Conservation (phyloP, 345 rosid genomes). For the Carallia brachiata region DNA sequence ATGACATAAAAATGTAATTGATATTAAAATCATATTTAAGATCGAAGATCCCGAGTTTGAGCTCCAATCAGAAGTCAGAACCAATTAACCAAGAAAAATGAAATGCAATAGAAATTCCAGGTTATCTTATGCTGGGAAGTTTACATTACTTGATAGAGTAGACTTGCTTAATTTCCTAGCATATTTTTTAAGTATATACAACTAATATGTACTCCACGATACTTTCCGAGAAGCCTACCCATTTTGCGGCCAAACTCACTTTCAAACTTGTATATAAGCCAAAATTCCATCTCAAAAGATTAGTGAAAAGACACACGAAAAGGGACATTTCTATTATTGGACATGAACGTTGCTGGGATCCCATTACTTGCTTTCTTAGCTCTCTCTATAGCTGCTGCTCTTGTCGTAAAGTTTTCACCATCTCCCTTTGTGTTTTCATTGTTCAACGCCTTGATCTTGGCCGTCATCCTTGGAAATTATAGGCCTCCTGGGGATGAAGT, state of each 20-base stretch:
- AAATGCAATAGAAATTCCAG: neutral
- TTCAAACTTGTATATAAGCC: neutral
- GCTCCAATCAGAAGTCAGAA: too few relatives aligned
- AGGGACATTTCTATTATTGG: neutral
- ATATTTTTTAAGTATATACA: neutral
- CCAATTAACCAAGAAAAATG: too few relatives aligned
- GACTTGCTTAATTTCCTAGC: conserved; percentile 1
- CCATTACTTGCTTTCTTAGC: conserved; percentile 13
- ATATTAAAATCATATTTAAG: too few relatives aligned
- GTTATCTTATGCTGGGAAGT: conserved; percentile 14
- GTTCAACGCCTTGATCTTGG: conserved; percentile 28
- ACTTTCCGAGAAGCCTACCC: conserved; percentile 12
- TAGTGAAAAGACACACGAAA: neutral
- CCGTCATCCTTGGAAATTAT: conserved; percentile 25
- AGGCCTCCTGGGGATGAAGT: conserved; percentile 7
- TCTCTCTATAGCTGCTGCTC: conserved; percentile 10
- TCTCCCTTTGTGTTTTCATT: conserved; percentile 27
- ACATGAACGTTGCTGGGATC: conserved; percentile 32
- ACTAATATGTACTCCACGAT: conserved; percentile 4
- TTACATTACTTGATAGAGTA: conserved; percentile 24
- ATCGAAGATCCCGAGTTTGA: too few relatives aligned
- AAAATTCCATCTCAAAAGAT: neutral
- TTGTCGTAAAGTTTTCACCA: conserved; percentile 15
- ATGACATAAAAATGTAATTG: too few relatives aligned
- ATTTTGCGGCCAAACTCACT: neutral